Evolutionary conservation across 192 early-diverging fungal species (phyloP).

Genomic region (Phycomyces blakesleeanus): DNA sequence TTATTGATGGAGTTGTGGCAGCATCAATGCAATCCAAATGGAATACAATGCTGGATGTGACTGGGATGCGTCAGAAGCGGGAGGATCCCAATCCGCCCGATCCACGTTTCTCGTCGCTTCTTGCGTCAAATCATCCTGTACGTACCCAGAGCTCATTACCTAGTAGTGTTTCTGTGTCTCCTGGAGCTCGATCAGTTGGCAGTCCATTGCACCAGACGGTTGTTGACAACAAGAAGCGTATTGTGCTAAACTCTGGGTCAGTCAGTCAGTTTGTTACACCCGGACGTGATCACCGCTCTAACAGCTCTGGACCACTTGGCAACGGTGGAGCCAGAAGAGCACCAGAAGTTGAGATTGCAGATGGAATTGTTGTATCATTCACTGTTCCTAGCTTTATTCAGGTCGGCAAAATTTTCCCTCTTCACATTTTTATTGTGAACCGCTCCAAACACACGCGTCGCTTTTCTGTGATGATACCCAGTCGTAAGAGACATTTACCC

Average conservation of each 20-base stretch:
- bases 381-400: slow-evolving; percentile 35
- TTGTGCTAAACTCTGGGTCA: slow-evolving; percentile 2
- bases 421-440: slow-evolving; percentile 56
- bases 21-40: slow-evolving; percentile 52
- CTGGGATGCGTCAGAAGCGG: slow-evolving; percentile 35
- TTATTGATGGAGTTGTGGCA: slow-evolving; percentile 42
- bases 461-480: slow-evolving; percentile 54
- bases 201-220: slow-evolving; percentile 19
- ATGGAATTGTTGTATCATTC: slow-evolving; percentile 56
- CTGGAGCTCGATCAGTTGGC: slow-evolving; percentile 21
- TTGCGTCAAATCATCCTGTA: not conserved
- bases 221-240: slow-evolving; percentile 13
- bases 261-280: not conserved
- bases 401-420: slow-evolving; percentile 50
- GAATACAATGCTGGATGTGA: slow-evolving; percentile 57
- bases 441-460: slow-evolving; percentile 47
- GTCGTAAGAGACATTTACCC: slow-evolving; percentile 43
- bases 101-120: slow-evolving; percentile 3
- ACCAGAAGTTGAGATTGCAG: slow-evolving; percentile 46
- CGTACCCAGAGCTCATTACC: slow-evolving; percentile 13
- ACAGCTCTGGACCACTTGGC: not conserved
- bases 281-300: not conserved
- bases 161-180: slow-evolving; percentile 22
- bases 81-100: slow-evolving; percentile 13
- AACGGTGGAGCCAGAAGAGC: slow-evolving; percentile 8